Conservation (phyloP, 2,329 filamentous ascomycete species). For the Blumeriella jaapii region DNA sequence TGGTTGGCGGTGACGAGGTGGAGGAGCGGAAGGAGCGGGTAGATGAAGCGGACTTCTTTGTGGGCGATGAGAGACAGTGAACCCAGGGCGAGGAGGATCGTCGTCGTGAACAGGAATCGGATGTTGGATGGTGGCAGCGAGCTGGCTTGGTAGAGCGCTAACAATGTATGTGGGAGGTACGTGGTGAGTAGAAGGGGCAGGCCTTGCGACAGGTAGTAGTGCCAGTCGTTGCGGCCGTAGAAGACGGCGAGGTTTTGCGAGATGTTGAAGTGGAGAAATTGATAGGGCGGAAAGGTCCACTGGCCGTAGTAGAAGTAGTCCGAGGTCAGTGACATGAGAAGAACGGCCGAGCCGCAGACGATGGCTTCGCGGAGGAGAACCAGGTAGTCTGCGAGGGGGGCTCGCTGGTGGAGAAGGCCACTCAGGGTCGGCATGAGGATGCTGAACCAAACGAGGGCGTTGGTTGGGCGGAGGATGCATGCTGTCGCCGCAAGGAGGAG, state of each 20-base stretch:
- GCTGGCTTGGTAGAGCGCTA: constrained; percentile 43
- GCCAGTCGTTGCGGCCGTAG: constrained; percentile 81
- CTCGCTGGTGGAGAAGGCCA: constrained; percentile 30
- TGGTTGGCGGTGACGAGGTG: constrained; percentile 60
- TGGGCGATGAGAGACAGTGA: constrained; percentile 72
- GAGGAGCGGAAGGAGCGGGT: constrained; percentile 78
- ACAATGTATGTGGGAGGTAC: constrained; percentile 62
- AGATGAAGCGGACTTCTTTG: constrained; percentile 96
- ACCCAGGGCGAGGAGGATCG: constrained; percentile 47
- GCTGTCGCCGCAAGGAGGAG: constrained; percentile 69
- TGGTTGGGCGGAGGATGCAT: constrained; percentile 80
- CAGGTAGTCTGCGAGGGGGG: constrained; percentile 28
- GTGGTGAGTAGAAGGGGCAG: constrained; percentile 79
- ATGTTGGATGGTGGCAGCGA: constrained; percentile 29
- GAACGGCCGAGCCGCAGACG: constrained; percentile 50
- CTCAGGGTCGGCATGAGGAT: constrained; percentile 45
- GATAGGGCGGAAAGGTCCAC: constrained; percentile 82
- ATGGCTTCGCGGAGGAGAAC: constrained; percentile 51
- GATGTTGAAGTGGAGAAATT: constrained; percentile 86
- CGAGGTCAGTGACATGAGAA: constrained; percentile 51
- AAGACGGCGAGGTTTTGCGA: constrained; percentile 79
- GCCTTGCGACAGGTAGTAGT: constrained; percentile 89
- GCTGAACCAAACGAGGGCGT: constrained; percentile 71
- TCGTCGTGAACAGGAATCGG: constrained; percentile 33
- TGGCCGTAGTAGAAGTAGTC: constrained; percentile 72